Evolutionary conservation across 805 yeast species (phyloP).

Genomic region (Zygoascus ofunaensis): DNA sequence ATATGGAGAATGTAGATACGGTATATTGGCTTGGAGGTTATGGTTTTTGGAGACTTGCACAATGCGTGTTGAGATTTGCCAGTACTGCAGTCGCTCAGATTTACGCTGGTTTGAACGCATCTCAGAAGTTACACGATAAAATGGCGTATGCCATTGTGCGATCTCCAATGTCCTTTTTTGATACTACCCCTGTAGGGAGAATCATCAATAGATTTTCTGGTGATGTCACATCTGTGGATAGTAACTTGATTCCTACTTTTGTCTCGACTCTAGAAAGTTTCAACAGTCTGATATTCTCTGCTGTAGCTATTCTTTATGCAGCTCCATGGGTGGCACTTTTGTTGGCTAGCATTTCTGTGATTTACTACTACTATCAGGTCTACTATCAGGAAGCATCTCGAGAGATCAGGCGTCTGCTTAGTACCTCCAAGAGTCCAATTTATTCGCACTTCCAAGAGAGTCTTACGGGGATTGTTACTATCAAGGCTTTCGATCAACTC

Average conservation of each 20-base stretch:
- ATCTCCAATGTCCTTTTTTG: slow-evolving; percentile 92
- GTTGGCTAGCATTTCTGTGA: slow-evolving; percentile 54
- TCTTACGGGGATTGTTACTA: slow-evolving; percentile 65
- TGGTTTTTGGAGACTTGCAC: slow-evolving; percentile 29
- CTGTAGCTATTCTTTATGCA: slow-evolving; percentile 70
- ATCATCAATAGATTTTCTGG: slow-evolving; percentile 82
- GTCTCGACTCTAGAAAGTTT: slow-evolving; percentile 30
- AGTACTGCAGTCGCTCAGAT: slow-evolving; percentile 51
- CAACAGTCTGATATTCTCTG: slow-evolving; percentile 44
- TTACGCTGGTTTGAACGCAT: slow-evolving; percentile 18
- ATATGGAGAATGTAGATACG: slow-evolving; percentile 58
- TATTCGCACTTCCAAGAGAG: slow-evolving; percentile 79
- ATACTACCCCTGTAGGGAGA: slow-evolving; percentile 91
- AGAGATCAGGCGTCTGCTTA: slow-evolving; percentile 66
- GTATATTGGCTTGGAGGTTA: slow-evolving; percentile 59
- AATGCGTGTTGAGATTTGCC: slow-evolving; percentile 43
- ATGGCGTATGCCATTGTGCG: slow-evolving; percentile 69
- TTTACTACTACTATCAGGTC: slow-evolving; percentile 63
- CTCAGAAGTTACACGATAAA: slow-evolving; percentile 45
- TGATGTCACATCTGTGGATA: slow-evolving; percentile 85
- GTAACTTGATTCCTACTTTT: slow-evolving; percentile 38
- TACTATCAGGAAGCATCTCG: slow-evolving; percentile 64
- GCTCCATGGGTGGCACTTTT: slow-evolving; percentile 80
- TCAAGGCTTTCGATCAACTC: slow-evolving; percentile 65
- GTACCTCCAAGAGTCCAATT: slow-evolving; percentile 64